Evolutionary conservation across 1,139 yeast genomes (phyloP), one percentile per base, ranked within the genome.

Genomic region (Sugiyamaella pinicola): DNA sequence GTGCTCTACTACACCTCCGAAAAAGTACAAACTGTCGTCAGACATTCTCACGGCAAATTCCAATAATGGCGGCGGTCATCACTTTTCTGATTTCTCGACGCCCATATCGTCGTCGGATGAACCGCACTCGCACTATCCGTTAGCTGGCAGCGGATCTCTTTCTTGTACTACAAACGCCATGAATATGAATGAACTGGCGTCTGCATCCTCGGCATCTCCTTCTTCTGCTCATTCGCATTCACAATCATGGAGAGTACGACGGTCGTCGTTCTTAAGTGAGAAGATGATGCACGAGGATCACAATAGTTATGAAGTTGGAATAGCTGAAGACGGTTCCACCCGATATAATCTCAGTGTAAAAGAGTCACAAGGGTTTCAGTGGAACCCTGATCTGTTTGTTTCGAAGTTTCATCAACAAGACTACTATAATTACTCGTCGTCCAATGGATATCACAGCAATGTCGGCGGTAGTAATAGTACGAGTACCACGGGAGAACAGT

Each of bases 341-440:
- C 53, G 56, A 56, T 71, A 35, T 58, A 70, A 51, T 53, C 55
- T 78, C 44, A 77, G 82, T 33, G 71, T 85, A 34, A 77, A 77
- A 48, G 88, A 84, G 64, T 76, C 84, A 47, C 91, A 85, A 65
- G 93, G 93, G 4, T 85, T 85, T 62, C 71, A 81, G 17, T 85
- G 87, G 78, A 85, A 85, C 67, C 89, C 84, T 61, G 88, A 84
- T 61, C 70, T 85, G 54, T 85, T 84, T 74, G 89, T 87, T 8
- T 76, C 84, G 7, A 80, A 83, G 7, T 82, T 80, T 63, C 86
- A 82, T 59, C 89, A 83, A 60, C 51, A 44, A 15, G 50, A 47
- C 38, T 47, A 46, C 22, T 47, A 31, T 21, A 31, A 40, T 33
- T 47, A 51, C 15, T 44, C 50, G 7, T 31, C 43, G 4, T 28